Evolutionary conservation across 2,329 filamentous ascomycete genomes (phyloP).

Genomic region (Fusarium nelsonii): DNA sequence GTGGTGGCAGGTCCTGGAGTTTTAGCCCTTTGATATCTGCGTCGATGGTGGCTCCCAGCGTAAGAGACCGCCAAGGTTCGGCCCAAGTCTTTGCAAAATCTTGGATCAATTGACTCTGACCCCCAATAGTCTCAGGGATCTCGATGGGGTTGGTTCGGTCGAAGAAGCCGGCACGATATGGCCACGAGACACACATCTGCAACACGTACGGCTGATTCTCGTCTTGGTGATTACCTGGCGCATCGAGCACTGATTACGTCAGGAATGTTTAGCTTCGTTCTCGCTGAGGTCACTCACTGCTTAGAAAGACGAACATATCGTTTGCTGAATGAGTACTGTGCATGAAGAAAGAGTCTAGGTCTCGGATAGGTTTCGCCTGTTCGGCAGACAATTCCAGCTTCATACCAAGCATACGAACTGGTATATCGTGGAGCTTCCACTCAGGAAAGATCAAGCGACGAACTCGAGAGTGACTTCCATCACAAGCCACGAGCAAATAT

Average conservation of each 20-base stretch:
- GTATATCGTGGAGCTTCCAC: constrained; percentile 56
- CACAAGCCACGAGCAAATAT: constrained; percentile 62
- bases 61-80: constrained; percentile 61
- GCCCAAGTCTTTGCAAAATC: constrained; percentile 60
- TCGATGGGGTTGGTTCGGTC: constrained; percentile 50
- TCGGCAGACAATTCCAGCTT: constrained; percentile 57
- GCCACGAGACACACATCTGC: constrained; percentile 67
- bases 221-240: constrained; percentile 57
- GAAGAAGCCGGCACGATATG: constrained; percentile 54
- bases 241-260: constrained; percentile 58
- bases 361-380: constrained; percentile 57
- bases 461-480: constrained; percentile 61
- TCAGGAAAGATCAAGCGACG: constrained; percentile 55
- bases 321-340: constrained; percentile 66
- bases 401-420: constrained; percentile 63
- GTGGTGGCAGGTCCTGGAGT: constrained; percentile 63
- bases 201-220: constrained; percentile 55
- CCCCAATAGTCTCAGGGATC: constrained; percentile 56
- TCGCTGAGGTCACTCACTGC: constrained; percentile 51
- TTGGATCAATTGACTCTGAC: constrained; percentile 58
- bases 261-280: rapidly evolving
- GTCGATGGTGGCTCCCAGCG: constrained; percentile 55
- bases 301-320: constrained; percentile 66
- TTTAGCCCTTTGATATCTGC: constrained; percentile 60
- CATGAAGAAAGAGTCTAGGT: constrained; percentile 66